Evolutionary conservation across 192 early-diverging fungal species (phyloP).

Genomic region (Coemansia sp.): DNA sequence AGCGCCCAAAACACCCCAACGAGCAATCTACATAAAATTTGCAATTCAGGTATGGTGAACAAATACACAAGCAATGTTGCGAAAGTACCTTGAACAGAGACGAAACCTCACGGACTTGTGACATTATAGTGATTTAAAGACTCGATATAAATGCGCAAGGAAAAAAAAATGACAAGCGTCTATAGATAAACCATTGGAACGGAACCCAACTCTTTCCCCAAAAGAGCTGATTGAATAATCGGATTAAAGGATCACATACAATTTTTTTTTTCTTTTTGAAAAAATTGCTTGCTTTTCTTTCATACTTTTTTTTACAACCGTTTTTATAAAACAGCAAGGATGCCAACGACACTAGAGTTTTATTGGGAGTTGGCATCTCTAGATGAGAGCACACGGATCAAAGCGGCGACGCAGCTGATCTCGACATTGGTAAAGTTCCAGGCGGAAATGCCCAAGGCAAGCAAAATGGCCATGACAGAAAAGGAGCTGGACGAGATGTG

Average conservation of each 20-base stretch:
- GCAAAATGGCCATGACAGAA: slow-evolving; percentile 53
- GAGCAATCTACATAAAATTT: slow-evolving; percentile 33
- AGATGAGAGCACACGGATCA: slow-evolving; percentile 60
- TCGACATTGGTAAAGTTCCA: slow-evolving; percentile 58
- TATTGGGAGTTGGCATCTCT: slow-evolving; percentile 83
- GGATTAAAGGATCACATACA: too few species aligned
- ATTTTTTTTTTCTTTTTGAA: too few species aligned
- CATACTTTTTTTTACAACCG: too few species aligned
- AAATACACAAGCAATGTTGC: too few species aligned
- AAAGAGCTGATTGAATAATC: too few species aligned
- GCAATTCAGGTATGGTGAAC: too few species aligned
- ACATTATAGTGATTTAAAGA: slow-evolving; percentile 1
- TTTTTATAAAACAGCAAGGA: neutral
- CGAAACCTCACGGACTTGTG: slow-evolving; percentile 48
- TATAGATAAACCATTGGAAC: slow-evolving; percentile 3
- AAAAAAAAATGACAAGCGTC: neutral
- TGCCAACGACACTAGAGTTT: slow-evolving; percentile 58
- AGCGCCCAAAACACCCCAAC: slow-evolving; percentile 44
- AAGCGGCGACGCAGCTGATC: slow-evolving; percentile 66
- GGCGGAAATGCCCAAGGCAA: slow-evolving; percentile 28
- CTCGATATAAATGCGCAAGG: neutral
- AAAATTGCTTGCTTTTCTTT: neutral
- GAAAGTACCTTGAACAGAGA: slow-evolving; percentile 52
- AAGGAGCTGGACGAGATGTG: slow-evolving; percentile 63
- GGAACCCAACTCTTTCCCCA: neutral